phyloP scores from a whole-genome alignment of 2,329 filamentous ascomycete species.

The Tolypocladium ovalisporum region DNA sequence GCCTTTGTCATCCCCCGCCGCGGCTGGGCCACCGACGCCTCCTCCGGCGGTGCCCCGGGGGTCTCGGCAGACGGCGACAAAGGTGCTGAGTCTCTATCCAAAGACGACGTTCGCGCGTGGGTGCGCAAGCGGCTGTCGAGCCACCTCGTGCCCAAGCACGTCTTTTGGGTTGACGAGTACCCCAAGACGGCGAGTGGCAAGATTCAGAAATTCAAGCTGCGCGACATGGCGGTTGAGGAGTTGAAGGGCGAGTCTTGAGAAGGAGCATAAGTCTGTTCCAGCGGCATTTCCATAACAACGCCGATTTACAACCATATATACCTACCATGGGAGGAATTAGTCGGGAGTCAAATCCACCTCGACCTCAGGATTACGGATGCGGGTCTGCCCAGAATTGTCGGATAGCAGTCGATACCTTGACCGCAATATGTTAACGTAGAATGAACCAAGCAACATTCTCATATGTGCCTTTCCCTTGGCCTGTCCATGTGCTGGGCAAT shows the following conservation, averaged over 20 bases:
- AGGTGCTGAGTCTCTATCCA: conserved; percentile 27
- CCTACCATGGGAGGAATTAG: neutral
- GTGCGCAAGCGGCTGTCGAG: conserved; percentile 56
- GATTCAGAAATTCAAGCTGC: conserved; percentile 87
- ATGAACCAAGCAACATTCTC: neutral
- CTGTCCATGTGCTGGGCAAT: neutral
- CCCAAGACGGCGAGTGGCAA: conserved; percentile 96
- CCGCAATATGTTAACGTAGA: neutral
- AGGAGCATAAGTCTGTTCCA: too few species aligned
- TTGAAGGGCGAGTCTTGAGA: conserved; percentile 8
- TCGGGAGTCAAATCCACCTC: neutral
- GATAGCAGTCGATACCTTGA: neutral
- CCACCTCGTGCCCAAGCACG: conserved; percentile 75
- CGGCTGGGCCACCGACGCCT: conserved; percentile 15
- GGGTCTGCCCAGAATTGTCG: neutral
- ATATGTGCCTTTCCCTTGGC: neutral
- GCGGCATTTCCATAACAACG: neutral
- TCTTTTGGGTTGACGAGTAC: conserved; percentile 80
- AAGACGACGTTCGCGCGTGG: conserved; percentile 57
- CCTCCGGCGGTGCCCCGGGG: conserved; percentile 5
- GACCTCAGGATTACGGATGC: neutral
- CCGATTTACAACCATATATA: neutral
- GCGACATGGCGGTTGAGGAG: conserved; percentile 45
- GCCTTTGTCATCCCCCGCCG: conserved; percentile 60
- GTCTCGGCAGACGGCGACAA: conserved; percentile 12